Evolutionary conservation across 2,329 filamentous ascomycete species (phyloP).

Genomic region (Colletotrichum cordylinicola): DNA sequence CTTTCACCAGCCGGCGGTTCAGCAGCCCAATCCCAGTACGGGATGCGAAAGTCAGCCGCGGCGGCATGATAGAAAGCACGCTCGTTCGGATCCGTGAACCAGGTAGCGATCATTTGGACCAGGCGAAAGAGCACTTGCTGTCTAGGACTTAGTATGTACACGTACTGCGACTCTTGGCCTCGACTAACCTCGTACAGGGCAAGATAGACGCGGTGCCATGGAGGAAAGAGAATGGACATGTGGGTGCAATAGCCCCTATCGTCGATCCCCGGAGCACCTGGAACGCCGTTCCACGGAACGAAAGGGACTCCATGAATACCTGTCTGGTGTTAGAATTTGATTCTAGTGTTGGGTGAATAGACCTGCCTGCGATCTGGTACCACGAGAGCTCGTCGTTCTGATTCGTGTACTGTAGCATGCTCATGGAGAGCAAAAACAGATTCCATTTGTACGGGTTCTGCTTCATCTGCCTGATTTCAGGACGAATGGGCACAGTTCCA

Average conservation of each 20-base stretch:
- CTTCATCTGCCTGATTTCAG: constrained; percentile 72
- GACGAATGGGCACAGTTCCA: constrained; percentile 53
- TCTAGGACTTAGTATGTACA: neutral
- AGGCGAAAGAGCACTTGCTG: constrained; percentile 44
- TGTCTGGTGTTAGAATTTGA: constrained; percentile 34
- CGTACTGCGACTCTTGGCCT: neutral
- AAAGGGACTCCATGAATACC: constrained; percentile 83
- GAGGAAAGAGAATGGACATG: constrained; percentile 75
- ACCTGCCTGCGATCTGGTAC: constrained; percentile 78
- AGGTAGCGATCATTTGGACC: constrained; percentile 48
- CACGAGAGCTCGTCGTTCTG: constrained; percentile 72
- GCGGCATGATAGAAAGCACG: constrained; percentile 56
- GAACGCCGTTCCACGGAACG: constrained; percentile 57
- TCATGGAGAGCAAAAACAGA: constrained; percentile 77
- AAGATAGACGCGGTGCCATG: constrained; percentile 86
- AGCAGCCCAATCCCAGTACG: constrained; percentile 66
- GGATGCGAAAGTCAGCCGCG: constrained; percentile 57
- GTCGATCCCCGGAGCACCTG: constrained; percentile 54
- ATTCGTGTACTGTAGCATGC: constrained; percentile 71
- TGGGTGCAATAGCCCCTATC: constrained; percentile 79
- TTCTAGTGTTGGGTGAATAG: neutral
- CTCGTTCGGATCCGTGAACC: constrained; percentile 50
- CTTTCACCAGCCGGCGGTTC: constrained; percentile 52
- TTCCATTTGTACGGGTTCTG: constrained; percentile 73
- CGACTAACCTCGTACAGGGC: constrained; percentile 59